Evolutionary conservation across 2,329 filamentous ascomycete species (phyloP).

Genomic region (Aspergillus felis): DNA sequence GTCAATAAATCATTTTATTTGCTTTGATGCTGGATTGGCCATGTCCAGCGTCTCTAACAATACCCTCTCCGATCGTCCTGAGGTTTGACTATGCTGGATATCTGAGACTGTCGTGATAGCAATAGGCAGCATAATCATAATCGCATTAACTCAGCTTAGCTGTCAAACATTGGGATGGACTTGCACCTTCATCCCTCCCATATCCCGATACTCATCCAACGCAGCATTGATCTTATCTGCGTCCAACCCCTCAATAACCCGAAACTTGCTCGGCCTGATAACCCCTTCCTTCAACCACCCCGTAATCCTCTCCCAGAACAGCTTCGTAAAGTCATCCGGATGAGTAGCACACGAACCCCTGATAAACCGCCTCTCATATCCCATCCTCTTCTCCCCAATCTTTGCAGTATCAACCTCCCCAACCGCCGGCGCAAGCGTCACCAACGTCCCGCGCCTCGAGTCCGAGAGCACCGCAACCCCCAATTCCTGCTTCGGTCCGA

Average conservation of each 20-base stretch:
- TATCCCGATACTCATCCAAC: slow-evolving; percentile 37
- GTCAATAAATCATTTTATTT: not conserved
- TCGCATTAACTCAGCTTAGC: not conserved
- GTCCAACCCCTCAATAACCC: slow-evolving; percentile 30
- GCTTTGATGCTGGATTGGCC: not conserved
- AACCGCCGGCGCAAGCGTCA: slow-evolving; percentile 15
- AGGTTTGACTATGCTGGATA: not conserved
- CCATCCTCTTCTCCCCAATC: slow-evolving; percentile 27
- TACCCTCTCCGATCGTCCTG: not conserved
- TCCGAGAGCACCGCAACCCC: slow-evolving; percentile 33
- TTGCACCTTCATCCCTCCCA: slow-evolving; percentile 25
- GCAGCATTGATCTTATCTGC: slow-evolving; percentile 33
- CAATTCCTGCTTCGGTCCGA: slow-evolving; percentile 20
- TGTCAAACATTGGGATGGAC: slow-evolving; percentile 6
- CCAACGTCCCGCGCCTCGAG: slow-evolving; percentile 30
- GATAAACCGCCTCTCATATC: slow-evolving; percentile 27
- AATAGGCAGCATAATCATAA: not conserved
- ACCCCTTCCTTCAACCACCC: slow-evolving; percentile 26
- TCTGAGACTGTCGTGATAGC: not conserved
- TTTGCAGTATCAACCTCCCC: slow-evolving; percentile 20
- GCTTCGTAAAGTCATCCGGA: slow-evolving; percentile 20
- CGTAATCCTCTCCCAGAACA: slow-evolving; percentile 30
- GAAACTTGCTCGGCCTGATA: slow-evolving; percentile 27
- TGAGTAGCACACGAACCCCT: slow-evolving; percentile 20
- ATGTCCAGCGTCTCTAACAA: not conserved